These are phyloP conservation scores for Sanghuangporus sanghuang DNA, from an alignment of 1,284 basidiomycete species.

Conservation along the genomic window DNA sequence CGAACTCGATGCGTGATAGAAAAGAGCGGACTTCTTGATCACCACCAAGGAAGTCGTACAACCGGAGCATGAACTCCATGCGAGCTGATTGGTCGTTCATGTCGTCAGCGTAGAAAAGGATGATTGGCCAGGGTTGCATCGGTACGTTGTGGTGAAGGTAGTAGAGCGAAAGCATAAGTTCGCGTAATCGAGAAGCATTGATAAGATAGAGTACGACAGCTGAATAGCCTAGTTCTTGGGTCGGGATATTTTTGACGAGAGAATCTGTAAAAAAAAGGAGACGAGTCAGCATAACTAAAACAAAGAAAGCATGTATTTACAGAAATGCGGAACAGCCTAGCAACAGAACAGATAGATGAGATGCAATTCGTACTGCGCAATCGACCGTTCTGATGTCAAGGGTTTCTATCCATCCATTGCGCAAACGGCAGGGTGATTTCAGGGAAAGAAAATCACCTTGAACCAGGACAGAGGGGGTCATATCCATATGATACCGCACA, in stretches of 20 bases:
- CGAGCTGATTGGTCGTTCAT: neutral
- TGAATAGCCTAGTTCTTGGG: neutral
- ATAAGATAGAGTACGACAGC: conserved; percentile 4
- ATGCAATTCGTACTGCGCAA: too few relatives aligned
- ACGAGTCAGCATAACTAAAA: neutral
- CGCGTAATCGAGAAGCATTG: neutral
- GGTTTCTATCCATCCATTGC: neutral
- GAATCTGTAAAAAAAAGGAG: neutral
- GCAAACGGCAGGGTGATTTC: neutral
- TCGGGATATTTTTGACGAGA: neutral
- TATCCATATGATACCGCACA: conserved; percentile 1
- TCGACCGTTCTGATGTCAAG: too few relatives aligned
- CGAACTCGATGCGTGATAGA: neutral
- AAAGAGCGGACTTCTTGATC: neutral
- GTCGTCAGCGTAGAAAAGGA: conserved; percentile 5
- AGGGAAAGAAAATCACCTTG: neutral
- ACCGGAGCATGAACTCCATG: neutral
- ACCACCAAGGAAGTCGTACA: conserved; percentile 8
- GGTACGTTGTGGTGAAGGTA: conserved; percentile 1
- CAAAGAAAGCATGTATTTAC: neutral
- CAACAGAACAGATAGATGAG: too few relatives aligned
- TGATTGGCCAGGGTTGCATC: conserved; percentile 1
- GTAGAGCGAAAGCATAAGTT: neutral
- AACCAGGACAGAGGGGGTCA: neutral
- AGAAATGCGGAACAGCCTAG: neutral